Base-by-base conservation (phyloP, 73 alveolate species). In the Paramecium sonneborni region DNA sequence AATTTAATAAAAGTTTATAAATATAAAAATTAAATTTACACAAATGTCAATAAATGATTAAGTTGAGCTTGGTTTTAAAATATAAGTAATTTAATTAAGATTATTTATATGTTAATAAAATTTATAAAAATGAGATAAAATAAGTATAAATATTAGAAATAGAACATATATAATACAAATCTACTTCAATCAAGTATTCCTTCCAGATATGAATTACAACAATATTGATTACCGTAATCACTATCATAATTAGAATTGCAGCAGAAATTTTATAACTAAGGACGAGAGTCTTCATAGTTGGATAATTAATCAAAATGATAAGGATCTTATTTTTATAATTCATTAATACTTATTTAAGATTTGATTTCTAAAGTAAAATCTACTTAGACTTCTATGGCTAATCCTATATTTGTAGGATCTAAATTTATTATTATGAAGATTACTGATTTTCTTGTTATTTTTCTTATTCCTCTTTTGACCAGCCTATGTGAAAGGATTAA, bases 391-490 rank as follows among this genome's bases (percentile, higher is more conserved):
- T 62, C 30, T 11, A 8, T 30, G 6, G 46, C 48, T 2, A 15
- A 32, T 14, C 46, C 28, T 0, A 62, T 62, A 12, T 62, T 62
- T 62, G 14, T 26, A 30, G 84, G 24, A 30, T 62, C 84, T 62
- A 62, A 52, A 18, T 1, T 52, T 62, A 62, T 30, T 62, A 62
- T 11, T 20, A 32, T 26, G 52, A 30, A 15, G 11, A 9, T 72
- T 79, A 79, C 90, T 41, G 14, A 44, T 44, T 79, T 76, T 38
- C 74, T 43, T 43, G 18, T 62, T 72, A n/a, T 41, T 41, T 14
- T 34, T 79, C 74, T 79, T 79, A 20, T 38, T 79, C 26, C 90
- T 79, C 90, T 79, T 79, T 41, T 79, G n/a, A 15, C 90, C 90
- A 18, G 90, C 90, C 14, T 20, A 12, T 14, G 90, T 43, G 23